These are phyloP conservation scores for Cercophora scortea DNA, from an alignment of 495 filamentous ascomycete species.

Conservation along the genomic window DNA sequence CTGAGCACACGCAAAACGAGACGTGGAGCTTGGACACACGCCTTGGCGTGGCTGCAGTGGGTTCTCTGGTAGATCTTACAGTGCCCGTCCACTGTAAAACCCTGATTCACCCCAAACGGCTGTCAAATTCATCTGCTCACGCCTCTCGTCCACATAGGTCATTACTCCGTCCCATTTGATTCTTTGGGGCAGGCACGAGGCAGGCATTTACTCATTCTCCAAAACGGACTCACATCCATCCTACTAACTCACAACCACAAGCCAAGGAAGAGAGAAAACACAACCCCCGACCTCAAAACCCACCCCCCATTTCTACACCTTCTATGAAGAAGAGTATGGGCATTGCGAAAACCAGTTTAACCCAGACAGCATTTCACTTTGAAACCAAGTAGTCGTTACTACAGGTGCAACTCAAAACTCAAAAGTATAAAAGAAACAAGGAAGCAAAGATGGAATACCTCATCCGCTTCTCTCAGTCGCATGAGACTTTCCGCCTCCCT, in stretches of 20 bases:
- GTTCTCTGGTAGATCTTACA: too few relatives aligned
- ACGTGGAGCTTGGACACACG: too few relatives aligned
- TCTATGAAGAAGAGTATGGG: background rate
- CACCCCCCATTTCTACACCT: background rate
- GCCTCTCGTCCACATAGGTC: background rate
- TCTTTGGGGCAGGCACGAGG: background rate
- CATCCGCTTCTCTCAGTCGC: slow-evolving; percentile 80
- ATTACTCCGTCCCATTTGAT: background rate
- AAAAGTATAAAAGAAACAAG: slow-evolving; percentile 13
- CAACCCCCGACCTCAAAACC: too few relatives aligned
- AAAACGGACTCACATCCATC: background rate
- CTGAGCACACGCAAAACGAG: too few relatives aligned
- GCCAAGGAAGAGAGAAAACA: background rate
- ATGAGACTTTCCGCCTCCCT: slow-evolving; percentile 81
- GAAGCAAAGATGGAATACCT: slow-evolving; percentile 59
- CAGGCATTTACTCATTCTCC: background rate
- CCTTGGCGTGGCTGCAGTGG: too few relatives aligned
- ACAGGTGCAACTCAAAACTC: background rate
- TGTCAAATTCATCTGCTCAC: background rate
- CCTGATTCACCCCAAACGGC: background rate
- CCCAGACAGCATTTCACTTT: background rate
- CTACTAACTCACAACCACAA: background rate
- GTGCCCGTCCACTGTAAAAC: background rate
- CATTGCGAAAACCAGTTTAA: background rate
- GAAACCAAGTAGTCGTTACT: background rate